Conservation (phyloP, 2,329 filamentous ascomycete genomes). For the Xylariaceae sp. region DNA sequence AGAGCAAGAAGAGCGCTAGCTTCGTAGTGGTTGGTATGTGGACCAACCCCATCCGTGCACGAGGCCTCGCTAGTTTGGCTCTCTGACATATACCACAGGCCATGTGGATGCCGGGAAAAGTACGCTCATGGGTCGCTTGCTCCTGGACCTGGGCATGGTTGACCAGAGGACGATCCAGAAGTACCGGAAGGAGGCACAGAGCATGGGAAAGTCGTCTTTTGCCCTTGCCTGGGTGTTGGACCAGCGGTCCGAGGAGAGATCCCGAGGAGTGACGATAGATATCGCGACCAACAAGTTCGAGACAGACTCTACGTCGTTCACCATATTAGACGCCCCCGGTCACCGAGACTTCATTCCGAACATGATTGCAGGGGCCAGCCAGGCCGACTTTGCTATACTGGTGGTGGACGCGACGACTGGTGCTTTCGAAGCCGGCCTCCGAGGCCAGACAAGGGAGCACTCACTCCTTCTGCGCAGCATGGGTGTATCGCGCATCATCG, state of each 20-base stretch:
- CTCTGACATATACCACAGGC: constrained; percentile 52
- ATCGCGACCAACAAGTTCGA: constrained; percentile 94
- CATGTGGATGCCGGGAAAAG: constrained; percentile 98
- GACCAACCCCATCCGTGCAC: not conserved
- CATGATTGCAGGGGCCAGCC: constrained; percentile 95
- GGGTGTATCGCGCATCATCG: constrained; percentile 80
- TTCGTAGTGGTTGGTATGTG: constrained; percentile 84
- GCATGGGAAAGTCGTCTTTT: constrained; percentile 90
- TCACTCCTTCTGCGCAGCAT: constrained; percentile 84
- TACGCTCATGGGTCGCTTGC: constrained; percentile 90
- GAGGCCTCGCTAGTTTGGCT: no score
- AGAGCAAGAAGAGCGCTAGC: constrained; percentile 74
- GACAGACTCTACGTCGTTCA: constrained; percentile 80
- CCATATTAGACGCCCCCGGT: constrained; percentile 90
- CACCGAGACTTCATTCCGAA: constrained; percentile 96
- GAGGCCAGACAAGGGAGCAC: constrained; percentile 92
- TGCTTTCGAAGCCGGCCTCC: constrained; percentile 88
- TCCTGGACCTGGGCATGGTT: constrained; percentile 83
- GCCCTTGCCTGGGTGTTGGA: constrained; percentile 96
- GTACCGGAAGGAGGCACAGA: constrained; percentile 82
- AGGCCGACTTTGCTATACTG: constrained; percentile 91
- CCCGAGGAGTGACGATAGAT: constrained; percentile 90
- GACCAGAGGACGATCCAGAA: constrained; percentile 85
- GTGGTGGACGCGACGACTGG: constrained; percentile 89
- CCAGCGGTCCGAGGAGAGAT: constrained; percentile 81